These are phyloP conservation scores for Epichloe sibirici DNA, from an alignment of 2,329 filamentous ascomycete species.

Conservation along the genomic window DNA sequence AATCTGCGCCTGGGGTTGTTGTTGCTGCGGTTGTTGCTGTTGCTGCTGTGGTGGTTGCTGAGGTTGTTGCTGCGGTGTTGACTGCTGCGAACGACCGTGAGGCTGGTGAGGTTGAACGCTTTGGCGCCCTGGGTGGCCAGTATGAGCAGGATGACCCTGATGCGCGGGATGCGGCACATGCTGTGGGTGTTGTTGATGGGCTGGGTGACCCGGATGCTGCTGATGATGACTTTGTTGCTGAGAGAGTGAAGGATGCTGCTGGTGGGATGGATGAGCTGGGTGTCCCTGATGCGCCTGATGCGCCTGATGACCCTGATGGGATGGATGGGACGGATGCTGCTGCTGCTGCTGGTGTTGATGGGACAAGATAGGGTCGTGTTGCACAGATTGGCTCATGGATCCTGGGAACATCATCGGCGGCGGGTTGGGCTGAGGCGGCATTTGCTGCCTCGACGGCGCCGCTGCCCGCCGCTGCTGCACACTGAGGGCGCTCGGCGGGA, in stretches of 20 bases:
- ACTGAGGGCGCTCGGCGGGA: slow-evolving; percentile 36
- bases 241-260: slow-evolving; percentile 10
- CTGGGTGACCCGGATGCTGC: slow-evolving; percentile 8
- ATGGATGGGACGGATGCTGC: slow-evolving; percentile 14
- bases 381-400: slow-evolving; percentile 28
- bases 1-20: slow-evolving; percentile 14
- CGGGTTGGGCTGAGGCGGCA: slow-evolving; percentile 27
- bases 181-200: slow-evolving; percentile 14
- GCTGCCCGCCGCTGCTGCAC: slow-evolving; percentile 32
- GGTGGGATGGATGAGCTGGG: slow-evolving; percentile 15
- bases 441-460: slow-evolving; percentile 30
- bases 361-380: slow-evolving; percentile 30
- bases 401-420: slow-evolving; percentile 26
- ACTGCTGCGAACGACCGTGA: slow-evolving; percentile 16
- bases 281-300: slow-evolving; percentile 17
- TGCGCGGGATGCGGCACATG: slow-evolving; percentile 15
- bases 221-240: slow-evolving; percentile 16
- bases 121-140: slow-evolving; percentile 14
- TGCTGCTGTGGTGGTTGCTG: slow-evolving; percentile 15
- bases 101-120: slow-evolving; percentile 13
- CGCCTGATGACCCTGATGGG: slow-evolving; percentile 17
- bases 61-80: slow-evolving; percentile 15
- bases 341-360: slow-evolving; percentile 27
- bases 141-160: slow-evolving; percentile 12
- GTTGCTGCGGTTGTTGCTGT: slow-evolving; percentile 14